Conservation (phyloP, 2,329 filamentous ascomycete species). For the Curvularia lunata region DNA sequence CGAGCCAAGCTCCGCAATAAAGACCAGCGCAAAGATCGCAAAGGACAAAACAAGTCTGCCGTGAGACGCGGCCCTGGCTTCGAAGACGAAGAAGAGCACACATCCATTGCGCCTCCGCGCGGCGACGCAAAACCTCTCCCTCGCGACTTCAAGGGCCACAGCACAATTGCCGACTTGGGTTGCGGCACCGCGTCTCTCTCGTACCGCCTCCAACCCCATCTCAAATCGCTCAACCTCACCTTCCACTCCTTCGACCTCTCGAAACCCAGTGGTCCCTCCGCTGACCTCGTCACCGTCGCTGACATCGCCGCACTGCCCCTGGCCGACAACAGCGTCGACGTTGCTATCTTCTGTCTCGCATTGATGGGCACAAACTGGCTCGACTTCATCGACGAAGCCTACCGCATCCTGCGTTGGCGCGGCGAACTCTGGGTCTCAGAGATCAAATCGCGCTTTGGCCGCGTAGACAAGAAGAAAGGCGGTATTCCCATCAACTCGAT, state of each 20-base stretch:
- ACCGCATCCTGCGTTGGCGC: conserved; percentile 87
- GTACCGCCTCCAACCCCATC: conserved; percentile 67
- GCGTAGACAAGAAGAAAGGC: conserved; percentile 59
- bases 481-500: conserved; percentile 67
- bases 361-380: conserved; percentile 99
- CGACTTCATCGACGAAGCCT: conserved; percentile 94
- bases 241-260: conserved; percentile 89
- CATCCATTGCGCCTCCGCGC: conserved; percentile 16
- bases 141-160: conserved; percentile 69
- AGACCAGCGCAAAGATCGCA: conserved; percentile 50
- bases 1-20: conserved; percentile 64
- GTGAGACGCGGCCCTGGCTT: conserved; percentile 21
- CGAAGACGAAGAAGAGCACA: conserved; percentile 13
- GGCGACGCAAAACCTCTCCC: conserved; percentile 64
- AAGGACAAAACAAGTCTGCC: conserved; percentile 45
- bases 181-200: conserved; percentile 91
- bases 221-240: conserved; percentile 72
- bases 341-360: conserved; percentile 93
- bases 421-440: conserved; percentile 97
- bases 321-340: conserved; percentile 74
- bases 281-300: conserved; percentile 78
- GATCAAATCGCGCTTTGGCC: conserved; percentile 90
- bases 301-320: conserved; percentile 88
- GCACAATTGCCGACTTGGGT: conserved; percentile 87
- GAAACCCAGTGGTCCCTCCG: conserved; percentile 72